Base-by-base conservation (phyloP, 2,329 filamentous ascomycete genomes). In the Zasmidium citrigriseum region DNA sequence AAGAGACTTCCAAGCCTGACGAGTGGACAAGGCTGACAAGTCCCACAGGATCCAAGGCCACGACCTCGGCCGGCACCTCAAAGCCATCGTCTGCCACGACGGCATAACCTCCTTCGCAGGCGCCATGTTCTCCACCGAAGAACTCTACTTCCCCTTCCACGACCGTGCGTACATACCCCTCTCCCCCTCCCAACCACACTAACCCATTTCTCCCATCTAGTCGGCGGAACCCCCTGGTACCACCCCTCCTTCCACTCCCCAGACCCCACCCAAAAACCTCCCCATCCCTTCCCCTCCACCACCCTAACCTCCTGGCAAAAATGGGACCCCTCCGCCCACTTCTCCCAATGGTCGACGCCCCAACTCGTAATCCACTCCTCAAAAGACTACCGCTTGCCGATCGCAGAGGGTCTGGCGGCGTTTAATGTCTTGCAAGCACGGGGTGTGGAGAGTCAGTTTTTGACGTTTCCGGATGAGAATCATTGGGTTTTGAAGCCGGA, bases 401-500 rank as follows among this genome's bases (percentile, higher is more conserved):
- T 98, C 54, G 86, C 88, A 0, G 93, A 97, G 74, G 93, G 92
- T 0, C 75, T 96, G 54, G 84, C 89, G 2, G 89, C 91, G 53
- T 96, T 96, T 77, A 96, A 96, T 64, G 87, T 92, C 7, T 78
- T 96, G 25, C 92, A 96, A 76, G 84, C 86, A 22, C 83, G 83
- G 53, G 86, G 86, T 0, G 82, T 96, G 1, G 87, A 90, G 20
- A 95, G 90, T 73, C 86, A 88, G 64, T 85, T 96, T 64, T 70
- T 96, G 64, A 88, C 86, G 20, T 96, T 96, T 71, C 90, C 91
- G 0, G 91, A 90, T 69, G 89, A 91, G 74, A 86, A 87, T 52
- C 87, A 90, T 67, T 89, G 91, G 91, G 92, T 97, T 3, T 71
- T 96, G 54, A 96, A 96, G 72, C 90, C 89, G 0, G 93, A 97